Evolutionary conservation across 2,329 filamentous ascomycete species (phyloP), one percentile per base, ranked within the genome.

Genomic region (Chlorencoelia australis): DNA sequence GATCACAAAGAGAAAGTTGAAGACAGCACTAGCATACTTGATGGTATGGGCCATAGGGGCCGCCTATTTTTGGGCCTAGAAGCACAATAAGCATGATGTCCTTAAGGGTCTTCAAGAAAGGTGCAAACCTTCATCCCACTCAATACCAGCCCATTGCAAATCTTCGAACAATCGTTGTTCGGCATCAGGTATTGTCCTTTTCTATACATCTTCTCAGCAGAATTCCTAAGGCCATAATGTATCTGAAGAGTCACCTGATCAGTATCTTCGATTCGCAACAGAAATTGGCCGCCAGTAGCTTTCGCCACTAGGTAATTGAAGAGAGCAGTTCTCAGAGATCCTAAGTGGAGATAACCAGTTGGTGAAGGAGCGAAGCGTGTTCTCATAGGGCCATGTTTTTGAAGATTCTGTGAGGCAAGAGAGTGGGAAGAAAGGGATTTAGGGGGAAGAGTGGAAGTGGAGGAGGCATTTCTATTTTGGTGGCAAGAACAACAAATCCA

Each of bases 341-440:
- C 91, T 9, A 98, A 68, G 60, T 98, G 91, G 16, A 98, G 69
- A 52, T 89, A 88, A 1, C 91, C 91, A 0, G 91, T 98, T 0
- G 91, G 91, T 2, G 91, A 96, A 1, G 91, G 91, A 1, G 93
- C 91, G 60, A 98, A 98, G 30, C 91, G 79, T 13, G 91, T 85
- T 57, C 85, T 69, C 41, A 75, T 75, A 30, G 82, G 81, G 5
- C 55, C 60, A 18, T 64, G 61, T 18, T 75, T 24, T 30, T 43
- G 71, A 62, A 57, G 45, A 43, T 41, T 33, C 17, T 22, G 40
- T 31, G 41, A 43, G 36, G 34, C 54, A 26, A 27, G 29, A 13
- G 47, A 39, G 13, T 24, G 24, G 14, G 34, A 22, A 34, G 34
- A 33, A 35, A 33, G 37, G 16, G 35, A 15, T 15, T 22, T 17